Base-by-base conservation (phyloP, 495 filamentous ascomycete species). In the Collariella sp. region DNA sequence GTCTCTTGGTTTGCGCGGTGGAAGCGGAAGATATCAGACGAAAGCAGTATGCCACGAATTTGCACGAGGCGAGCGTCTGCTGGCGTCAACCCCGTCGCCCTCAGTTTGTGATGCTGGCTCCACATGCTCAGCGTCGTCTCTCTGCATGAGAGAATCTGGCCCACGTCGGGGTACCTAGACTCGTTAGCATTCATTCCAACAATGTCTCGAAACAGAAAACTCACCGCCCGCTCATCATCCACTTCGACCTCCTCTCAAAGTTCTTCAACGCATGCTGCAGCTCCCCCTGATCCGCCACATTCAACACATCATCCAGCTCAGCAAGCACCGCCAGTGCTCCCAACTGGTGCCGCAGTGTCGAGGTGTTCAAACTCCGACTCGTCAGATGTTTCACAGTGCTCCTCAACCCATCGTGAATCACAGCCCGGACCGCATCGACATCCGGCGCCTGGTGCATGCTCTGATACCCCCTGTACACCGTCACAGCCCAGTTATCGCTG, bases 1-100 rank as follows among this genome's bases (percentile, higher is more conserved):
- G 91, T 91, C 59, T 93, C 88, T 63, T 97, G 91, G 2, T 86
- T 77, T 18, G 86, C 85, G 31, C 79, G 86, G 64, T 95, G 89
- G 52, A 78, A 80, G 44, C 89, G 80, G 55, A 85, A 86, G 47
- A 95, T 79, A 39, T 78, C 72, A 7, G 91, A 84, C 2, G 88
- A 85, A 23, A 82, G 69, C 2, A 96, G 74, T 58, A 95, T 79
- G 12, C 79, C 79, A 46, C 83, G 79, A 16, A 88, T 80, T 64
- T 96, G 87, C 11, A 85, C 71, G 7, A 87, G 67, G 35, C 84
- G 82, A n/a, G 83, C 77, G 52, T 86, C 81, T 38, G 77, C 76
- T 3, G 74, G 70, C 22, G 70, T 76, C 19, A 88, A 58, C 20
- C 77, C 77, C 15, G 84, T 69, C 2, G 78, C 71, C 48, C 79